Base-by-base conservation (phyloP, 768 basidiomycete species). In the Lanmaoa pseudosensibilis region DNA sequence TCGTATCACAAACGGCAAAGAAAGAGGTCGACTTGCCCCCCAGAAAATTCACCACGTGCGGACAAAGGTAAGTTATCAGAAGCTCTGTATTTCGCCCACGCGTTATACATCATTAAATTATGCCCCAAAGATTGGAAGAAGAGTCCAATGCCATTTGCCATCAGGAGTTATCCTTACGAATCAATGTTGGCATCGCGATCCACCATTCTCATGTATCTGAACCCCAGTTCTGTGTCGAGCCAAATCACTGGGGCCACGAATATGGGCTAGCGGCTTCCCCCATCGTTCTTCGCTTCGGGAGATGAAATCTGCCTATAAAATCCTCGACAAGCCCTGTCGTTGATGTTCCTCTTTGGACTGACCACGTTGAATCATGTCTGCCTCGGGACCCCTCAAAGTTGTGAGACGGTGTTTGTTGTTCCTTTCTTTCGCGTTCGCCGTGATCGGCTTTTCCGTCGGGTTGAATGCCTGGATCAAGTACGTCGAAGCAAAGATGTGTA, bases 371-470 rank as follows among this genome's bases (percentile, higher is more conserved):
- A 36, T 34, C 41, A 64, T 64, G 63, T 43, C 61, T 12, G 0
- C 50, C 52, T 9, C n/a, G 33, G 30, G 46, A 25, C 52, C 50
- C 23, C 38, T 58, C 32, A 27, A 41, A 43, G 37, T 46, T 16
- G 54, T 32, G 30, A 64, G 64, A 41, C 58, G 74, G 8, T 51
- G 58, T 34, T 49, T 65, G 2, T 65, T 75, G 33, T 58, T 59
- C 23, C 60, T 77, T 38, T 70, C 72, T 39, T 73, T 67, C 52
- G 65, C 65, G 15, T 74, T 72, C 59, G 63, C 68, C 1, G 48
- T 68, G 10, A 61, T 72, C 5, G 61, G 58, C 6, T 49, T 49
- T 23, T 49, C 54, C 13, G 58, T 67, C 5, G 64, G 64, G 11
- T 23, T 65, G 39, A 65, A 65, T 50, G 60, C 66, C 2, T 50